phyloP scores from a whole-genome alignment of 2,329 filamentous ascomycete species.

The Lachnellula suecica region DNA sequence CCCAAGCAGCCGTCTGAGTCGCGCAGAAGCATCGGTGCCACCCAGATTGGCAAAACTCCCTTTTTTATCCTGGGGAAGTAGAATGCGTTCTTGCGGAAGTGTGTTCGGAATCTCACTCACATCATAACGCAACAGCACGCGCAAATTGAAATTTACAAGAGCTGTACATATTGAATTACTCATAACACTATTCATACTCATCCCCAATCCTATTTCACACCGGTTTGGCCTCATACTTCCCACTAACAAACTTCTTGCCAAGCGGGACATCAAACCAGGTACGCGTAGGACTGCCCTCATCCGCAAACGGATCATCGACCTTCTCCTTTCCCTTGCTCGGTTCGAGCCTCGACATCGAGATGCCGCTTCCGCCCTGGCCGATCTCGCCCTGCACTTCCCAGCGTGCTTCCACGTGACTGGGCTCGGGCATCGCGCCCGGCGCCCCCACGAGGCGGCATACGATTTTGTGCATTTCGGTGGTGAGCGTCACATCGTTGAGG shows the following conservation, averaged over 20 bases:
- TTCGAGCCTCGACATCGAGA: slow-evolving; percentile 61
- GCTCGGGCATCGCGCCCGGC: too few relatives aligned
- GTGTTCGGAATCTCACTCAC: too few relatives aligned
- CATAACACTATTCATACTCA: background rate
- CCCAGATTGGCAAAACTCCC: too few relatives aligned
- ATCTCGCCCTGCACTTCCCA: slow-evolving; percentile 62
- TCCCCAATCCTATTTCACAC: background rate
- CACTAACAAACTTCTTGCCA: slow-evolving; percentile 67
- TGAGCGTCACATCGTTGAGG: slow-evolving; percentile 70
- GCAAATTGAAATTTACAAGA: too few relatives aligned
- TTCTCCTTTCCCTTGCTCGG: slow-evolving; percentile 49
- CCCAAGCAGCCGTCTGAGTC: too few relatives aligned
- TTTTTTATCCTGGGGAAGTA: too few relatives aligned
- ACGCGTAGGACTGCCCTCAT: slow-evolving; percentile 42
- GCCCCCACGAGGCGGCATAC: slow-evolving; percentile 74
- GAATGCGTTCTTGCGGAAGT: too few relatives aligned
- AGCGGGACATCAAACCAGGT: slow-evolving; percentile 68
- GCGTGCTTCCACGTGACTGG: slow-evolving; percentile 77
- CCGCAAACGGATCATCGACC: slow-evolving; percentile 65
- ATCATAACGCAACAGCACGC: too few relatives aligned
- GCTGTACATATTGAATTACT: too few relatives aligned
- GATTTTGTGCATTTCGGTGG: slow-evolving; percentile 66
- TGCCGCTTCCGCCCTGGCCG: slow-evolving; percentile 51
- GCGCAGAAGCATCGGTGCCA: too few relatives aligned
- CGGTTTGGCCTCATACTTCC: slow-evolving; percentile 66